Evolutionary conservation across 345 rosid species (phyloP).

Genomic region (Tarenaya hassleriana): DNA sequence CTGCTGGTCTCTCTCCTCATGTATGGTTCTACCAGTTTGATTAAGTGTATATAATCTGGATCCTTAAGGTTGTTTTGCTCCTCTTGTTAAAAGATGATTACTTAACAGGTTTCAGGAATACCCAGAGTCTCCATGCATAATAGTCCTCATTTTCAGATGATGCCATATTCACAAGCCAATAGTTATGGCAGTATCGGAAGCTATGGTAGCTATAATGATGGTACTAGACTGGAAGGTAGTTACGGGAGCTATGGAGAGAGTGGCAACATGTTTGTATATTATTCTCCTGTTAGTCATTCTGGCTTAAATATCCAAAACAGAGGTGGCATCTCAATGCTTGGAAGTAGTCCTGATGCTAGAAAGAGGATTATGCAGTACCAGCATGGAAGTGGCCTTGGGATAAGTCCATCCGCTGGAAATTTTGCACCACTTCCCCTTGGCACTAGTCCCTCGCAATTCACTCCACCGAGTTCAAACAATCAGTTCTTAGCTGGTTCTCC

Average conservation of each 20-base stretch:
- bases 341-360: slow-evolving; percentile 94
- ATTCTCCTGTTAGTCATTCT: slow-evolving; percentile 87
- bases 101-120: slow-evolving; percentile 65
- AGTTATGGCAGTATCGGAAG: slow-evolving; percentile 96
- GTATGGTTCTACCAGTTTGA: slow-evolving; percentile 41
- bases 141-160: slow-evolving; percentile 72
- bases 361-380: slow-evolving; percentile 61
- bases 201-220: slow-evolving; percentile 91
- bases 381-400: slow-evolving; percentile 81
- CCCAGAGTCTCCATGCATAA: slow-evolving; percentile 57
- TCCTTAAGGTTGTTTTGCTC: slow-evolving; percentile 20
- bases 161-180: slow-evolving; percentile 63
- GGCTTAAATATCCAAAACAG: slow-evolving; percentile 69
- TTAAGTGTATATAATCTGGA: slow-evolving; percentile 13
- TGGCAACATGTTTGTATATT: slow-evolving; percentile 67
- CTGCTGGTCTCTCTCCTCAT: slow-evolving; percentile 98
- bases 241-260: slow-evolving; percentile 91
- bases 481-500: slow-evolving; percentile 74
- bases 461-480: slow-evolving; percentile 74
- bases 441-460: slow-evolving; percentile 93
- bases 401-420: slow-evolving; percentile 91
- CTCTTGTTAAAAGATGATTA: slow-evolving; percentile 19
- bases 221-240: slow-evolving; percentile 68
- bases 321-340: slow-evolving; percentile 66
- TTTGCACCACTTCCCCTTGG: slow-evolving; percentile 91